These are phyloP conservation scores for Neurospora discreta DNA, from an alignment of 495 filamentous ascomycete genomes.

Conservation along the genomic window DNA sequence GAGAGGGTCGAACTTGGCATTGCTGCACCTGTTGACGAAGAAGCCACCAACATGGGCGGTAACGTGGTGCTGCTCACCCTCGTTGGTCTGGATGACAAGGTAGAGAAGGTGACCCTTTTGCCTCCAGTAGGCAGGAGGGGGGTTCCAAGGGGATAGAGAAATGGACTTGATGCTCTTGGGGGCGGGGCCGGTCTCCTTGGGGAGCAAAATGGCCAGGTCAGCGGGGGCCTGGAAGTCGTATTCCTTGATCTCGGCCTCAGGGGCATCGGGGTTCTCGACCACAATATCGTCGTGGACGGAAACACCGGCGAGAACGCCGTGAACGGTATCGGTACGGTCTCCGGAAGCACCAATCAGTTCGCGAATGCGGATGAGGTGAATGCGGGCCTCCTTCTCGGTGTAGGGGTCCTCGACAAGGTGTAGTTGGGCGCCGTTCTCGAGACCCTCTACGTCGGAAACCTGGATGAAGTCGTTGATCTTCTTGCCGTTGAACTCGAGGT, in stretches of 20 bases:
- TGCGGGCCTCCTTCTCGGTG: constrained; percentile 93
- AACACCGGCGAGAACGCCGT: constrained; percentile 76
- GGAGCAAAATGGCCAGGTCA: constrained; percentile 58
- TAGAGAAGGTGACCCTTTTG: constrained; percentile 93
- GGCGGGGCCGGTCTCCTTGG: constrained; percentile 46
- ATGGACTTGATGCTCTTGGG: constrained; percentile 88
- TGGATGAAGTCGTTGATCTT: constrained; percentile 92
- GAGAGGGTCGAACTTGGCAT: constrained; percentile 82
- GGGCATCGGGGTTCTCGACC: constrained; percentile 19
- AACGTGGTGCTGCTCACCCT: constrained; percentile 87
- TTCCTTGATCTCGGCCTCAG: constrained; percentile 41
- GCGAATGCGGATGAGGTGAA: constrained; percentile 81
- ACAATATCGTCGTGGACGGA: constrained; percentile 74
- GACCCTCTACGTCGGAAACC: constrained; percentile 78
- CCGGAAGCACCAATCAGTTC: constrained; percentile 89
- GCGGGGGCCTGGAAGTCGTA: constrained; percentile 68
- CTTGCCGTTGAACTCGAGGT: constrained; percentile 75
- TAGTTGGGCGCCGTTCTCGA: constrained; percentile 63
- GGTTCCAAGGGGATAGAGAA: constrained; percentile 88
- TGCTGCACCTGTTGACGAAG: constrained; percentile 88
- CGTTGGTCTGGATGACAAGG: constrained; percentile 73
- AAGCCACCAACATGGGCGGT: constrained; percentile 91
- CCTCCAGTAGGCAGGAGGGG: constrained; percentile 78
- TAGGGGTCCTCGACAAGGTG: constrained; percentile 89
- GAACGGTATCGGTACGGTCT: constrained; percentile 75